Evolutionary conservation across 1,284 basidiomycete genomes (phyloP), one percentile per base, ranked within the genome.

Genomic region (Moesziomyces globuligerus): DNA sequence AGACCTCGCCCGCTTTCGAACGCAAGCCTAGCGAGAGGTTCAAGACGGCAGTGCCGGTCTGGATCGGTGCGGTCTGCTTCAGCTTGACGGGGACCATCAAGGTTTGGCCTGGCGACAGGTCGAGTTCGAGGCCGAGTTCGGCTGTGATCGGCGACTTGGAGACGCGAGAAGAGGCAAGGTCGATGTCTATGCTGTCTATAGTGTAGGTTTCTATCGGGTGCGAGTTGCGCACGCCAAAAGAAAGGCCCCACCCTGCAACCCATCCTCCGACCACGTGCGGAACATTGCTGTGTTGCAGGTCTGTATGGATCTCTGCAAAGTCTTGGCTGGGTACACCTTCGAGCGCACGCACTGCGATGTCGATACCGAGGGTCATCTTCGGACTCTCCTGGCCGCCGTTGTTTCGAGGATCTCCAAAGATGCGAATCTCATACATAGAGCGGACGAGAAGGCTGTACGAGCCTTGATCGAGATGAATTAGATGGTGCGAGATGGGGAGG

Each of bases 361-460:
- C 71, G 32, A 74, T 56, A 9, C 64, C 66, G 7, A 74, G 25
- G 6, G 47, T 59, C 24, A 65, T 55, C 28, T 52, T 71, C 10
- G 64, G 64, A 38, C 48, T 56, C 8, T 55, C 64, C 0, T 36
- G 41, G 5, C 24, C 43, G 11, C 42, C 49, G 17, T 47, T 28
- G 37, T 53, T 55, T 3, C 49, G 41, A 10, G 72, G 68, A 25
- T 68, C 72, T 20, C 70, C 73, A 40, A 73, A 73, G 37, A 75
- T 68, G 34, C 73, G 64, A 1, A 73, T 58, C 52, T 75, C 73
- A 43, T 69, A 75, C 47, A 67, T 51, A 2, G 70, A 54, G 10
- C 60, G 25, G 3, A 71, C 37, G 1, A 75, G 44, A 10, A 75
- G 51, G 34, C 44, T 53, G 49, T 73, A 71, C 1, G 45, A 34